Conservation (phyloP, 1,284 basidiomycete species). For the Coriolopsis trogii region DNA sequence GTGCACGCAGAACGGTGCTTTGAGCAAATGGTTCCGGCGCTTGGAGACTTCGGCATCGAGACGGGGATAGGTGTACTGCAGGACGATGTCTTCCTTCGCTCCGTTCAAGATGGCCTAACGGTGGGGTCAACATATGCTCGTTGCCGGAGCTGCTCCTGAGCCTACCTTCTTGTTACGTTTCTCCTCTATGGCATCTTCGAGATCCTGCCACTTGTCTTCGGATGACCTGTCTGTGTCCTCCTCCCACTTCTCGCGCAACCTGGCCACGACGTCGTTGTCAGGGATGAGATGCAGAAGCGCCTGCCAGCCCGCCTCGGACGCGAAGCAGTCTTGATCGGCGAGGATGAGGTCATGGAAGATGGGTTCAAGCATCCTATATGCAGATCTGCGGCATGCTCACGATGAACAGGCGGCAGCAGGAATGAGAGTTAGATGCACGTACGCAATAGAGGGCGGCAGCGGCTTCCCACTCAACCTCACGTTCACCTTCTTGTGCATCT, state of each 20-base stretch:
- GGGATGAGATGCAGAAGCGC: slow-evolving; percentile 79
- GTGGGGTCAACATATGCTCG: too few species aligned
- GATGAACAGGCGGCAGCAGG: not conserved
- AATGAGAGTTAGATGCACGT: slow-evolving; percentile 40
- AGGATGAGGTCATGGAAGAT: slow-evolving; percentile 77
- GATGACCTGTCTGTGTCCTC: slow-evolving; percentile 56
- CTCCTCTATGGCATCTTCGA: slow-evolving; percentile 45
- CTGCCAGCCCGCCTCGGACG: slow-evolving; percentile 72
- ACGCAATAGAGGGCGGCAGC: slow-evolving; percentile 77
- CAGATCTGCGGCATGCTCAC: not conserved
- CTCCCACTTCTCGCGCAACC: slow-evolving; percentile 69
- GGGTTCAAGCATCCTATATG: slow-evolving; percentile 48
- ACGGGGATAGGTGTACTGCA: slow-evolving; percentile 96
- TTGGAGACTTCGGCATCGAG: slow-evolving; percentile 98
- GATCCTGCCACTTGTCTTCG: slow-evolving; percentile 73
- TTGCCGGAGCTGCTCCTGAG: slow-evolving; percentile 35
- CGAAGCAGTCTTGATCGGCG: slow-evolving; percentile 88
- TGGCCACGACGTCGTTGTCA: slow-evolving; percentile 50
- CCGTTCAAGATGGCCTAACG: slow-evolving; percentile 41
- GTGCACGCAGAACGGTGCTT: slow-evolving; percentile 97
- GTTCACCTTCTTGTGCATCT: slow-evolving; percentile 86
- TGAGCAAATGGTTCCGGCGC: slow-evolving; percentile 96
- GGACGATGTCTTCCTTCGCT: slow-evolving; percentile 83
- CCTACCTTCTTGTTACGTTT: slow-evolving; percentile 34
- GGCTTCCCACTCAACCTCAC: slow-evolving; percentile 54